These are phyloP conservation scores for Lizanozyma gosingica DNA, from an alignment of 1,139 yeast genomes.

Conservation along the genomic window DNA sequence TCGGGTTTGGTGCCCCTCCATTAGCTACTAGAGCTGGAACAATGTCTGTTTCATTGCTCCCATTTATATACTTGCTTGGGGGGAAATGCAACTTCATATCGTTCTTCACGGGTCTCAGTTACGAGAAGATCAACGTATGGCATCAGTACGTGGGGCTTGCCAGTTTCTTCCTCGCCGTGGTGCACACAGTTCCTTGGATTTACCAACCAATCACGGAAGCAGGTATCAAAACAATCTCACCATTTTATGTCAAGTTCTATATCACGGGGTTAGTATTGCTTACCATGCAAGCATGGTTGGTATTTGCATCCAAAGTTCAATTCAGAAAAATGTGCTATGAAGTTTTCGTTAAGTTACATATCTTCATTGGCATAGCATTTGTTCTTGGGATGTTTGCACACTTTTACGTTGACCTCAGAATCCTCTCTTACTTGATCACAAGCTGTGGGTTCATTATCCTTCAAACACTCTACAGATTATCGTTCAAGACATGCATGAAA, in stretches of 20 bases:
- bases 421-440: slow-evolving; percentile 45
- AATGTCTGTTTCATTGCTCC: slow-evolving; percentile 45
- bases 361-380: slow-evolving; percentile 50
- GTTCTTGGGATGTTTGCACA: slow-evolving; percentile 48
- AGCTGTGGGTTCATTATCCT: slow-evolving; percentile 48
- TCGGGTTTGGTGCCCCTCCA: slow-evolving; percentile 61
- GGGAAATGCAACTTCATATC: slow-evolving; percentile 47
- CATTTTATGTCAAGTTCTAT: slow-evolving; percentile 1
- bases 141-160: slow-evolving; percentile 44
- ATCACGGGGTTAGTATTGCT: slow-evolving; percentile 25
- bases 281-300: slow-evolving; percentile 22
- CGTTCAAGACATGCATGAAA: slow-evolving; percentile 42
- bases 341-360: slow-evolving; percentile 45
- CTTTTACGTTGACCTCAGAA: slow-evolving; percentile 24
- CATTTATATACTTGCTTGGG: slow-evolving; percentile 41
- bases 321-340: slow-evolving; percentile 42
- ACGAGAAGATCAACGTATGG: slow-evolving; percentile 44
- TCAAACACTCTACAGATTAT: slow-evolving; percentile 42
- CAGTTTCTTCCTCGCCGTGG: slow-evolving; percentile 38
- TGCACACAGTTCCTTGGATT: slow-evolving; percentile 49
- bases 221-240: slow-evolving; percentile 18
- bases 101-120: slow-evolving; percentile 44
- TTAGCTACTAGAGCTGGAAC: slow-evolving; percentile 46
- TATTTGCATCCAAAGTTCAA: slow-evolving; percentile 30
- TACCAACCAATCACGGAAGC: slow-evolving; percentile 43